Evolutionary conservation across 345 rosid genomes (phyloP), one percentile per base, ranked within the genome.

Genomic region (Arabidopsis suecica): DNA sequence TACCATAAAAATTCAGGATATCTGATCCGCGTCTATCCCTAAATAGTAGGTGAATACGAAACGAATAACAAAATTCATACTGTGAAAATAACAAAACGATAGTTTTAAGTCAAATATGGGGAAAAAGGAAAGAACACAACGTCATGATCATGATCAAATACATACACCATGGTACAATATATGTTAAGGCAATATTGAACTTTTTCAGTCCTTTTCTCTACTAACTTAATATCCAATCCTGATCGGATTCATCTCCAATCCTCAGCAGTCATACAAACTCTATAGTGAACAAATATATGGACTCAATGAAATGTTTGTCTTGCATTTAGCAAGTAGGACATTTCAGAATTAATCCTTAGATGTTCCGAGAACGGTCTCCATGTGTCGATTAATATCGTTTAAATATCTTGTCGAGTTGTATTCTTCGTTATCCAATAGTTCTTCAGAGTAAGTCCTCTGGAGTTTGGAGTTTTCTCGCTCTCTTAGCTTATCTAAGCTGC

Each of bases 391-490:
- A 69, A 83, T 73, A 78, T 89, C 91, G 41, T 53, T 84, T 47
- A 86, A 73, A 62, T 84, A 82, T 82, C 84, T 85, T 23, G 88
- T 83, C 4, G 96, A 80, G 71, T 88, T 90, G 85, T 88, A 86
- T 68, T 90, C 99, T 55, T 88, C 89, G 6, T 88, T 86, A 47
- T 87, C 87, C 13, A 81, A 41, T 22, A 90, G 83, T 78, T 95
- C 92, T 68, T 84, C 93, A 0, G 93, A 92, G 86, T 82, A 88
- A 30, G 89, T 88, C 71, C 96, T 85, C 68, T 68, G 86, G 18
- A 81, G 79, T 16, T 74, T 56, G 0, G 86, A 50, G 28, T 48
- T 78, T 49, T 75, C 80, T 18, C 54, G 49, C 28, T 72, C 76
- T 74, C 75, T 85, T 14, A 83, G 59, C 22, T 61, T 60, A 74